Base-by-base conservation (phyloP, 192 early-diverging fungal species). In the Paraglomus brasilianum region DNA sequence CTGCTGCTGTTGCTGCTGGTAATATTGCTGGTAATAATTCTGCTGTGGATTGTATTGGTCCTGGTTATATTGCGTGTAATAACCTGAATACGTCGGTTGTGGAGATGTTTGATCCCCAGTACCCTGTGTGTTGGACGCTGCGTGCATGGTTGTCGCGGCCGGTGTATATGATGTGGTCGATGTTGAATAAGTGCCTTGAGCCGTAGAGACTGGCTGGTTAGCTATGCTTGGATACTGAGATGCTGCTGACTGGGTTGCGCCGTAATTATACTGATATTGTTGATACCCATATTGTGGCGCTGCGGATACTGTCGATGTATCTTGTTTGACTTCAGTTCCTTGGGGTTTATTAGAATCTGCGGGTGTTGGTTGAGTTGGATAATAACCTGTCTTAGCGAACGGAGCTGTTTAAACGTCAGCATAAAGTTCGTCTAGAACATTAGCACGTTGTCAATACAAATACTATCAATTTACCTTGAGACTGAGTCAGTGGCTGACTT, bases 11-110 rank as follows among this genome's bases (percentile, higher is more conserved):
- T 50, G 30, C 21, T 68, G 39, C 30, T 68, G 66, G 52, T 68
- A 52, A 43, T 68, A 66, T 42, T 66, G 52, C 14, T 66, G 40
- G 38, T 49, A 50, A 56, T 56, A 56, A 4, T 56, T 30, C 17
- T 56, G 17, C 21, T 66, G 64, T 40, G 49, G 66, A 68, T 68
- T 68, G 56, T 68, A 68, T 53, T 68, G 66, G 13, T 68, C 66
- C 45, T 52, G 66, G 4, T 49, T 21, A 55, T 68, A 68, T 43
- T 68, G 66, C 4, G 22, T 22, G 22, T 68, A 68, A 44, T 68
- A 68, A 55, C n/a, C 38, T 1, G 50, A 30, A 68, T 53, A 68
- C 13, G 42, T 19, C n/a, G 24, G 53, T 63, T 63, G 61, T 2
- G 17, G 24, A 45, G 46, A 13, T 38, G 50, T 68, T 43, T 68